Conservation (phyloP, 2,329 filamentous ascomycete species). For the Blastomyces parvus region DNA sequence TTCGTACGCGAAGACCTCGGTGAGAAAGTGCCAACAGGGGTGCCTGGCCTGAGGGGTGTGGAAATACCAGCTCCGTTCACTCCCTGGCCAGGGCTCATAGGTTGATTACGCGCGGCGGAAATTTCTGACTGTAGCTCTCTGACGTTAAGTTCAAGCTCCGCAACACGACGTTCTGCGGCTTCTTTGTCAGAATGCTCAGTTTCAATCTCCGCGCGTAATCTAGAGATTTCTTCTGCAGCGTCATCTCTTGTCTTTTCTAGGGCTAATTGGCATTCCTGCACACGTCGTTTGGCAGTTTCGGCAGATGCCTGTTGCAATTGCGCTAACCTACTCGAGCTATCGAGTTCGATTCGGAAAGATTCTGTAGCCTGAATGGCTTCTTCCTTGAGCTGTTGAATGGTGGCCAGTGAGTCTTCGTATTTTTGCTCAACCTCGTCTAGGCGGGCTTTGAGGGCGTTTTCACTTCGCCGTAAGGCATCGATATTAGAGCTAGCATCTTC, state of each 20-base stretch:
- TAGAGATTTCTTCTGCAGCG: slow-evolving; percentile 50
- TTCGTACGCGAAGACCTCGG: slow-evolving; percentile 46
- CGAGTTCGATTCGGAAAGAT: slow-evolving; percentile 76
- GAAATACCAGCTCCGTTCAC: slow-evolving; percentile 41
- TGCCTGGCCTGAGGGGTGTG: slow-evolving; percentile 43
- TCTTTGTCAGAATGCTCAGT: slow-evolving; percentile 52
- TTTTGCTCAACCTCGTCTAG: slow-evolving; percentile 78
- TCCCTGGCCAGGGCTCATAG: slow-evolving; percentile 46
- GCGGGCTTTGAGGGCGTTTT: slow-evolving; percentile 68
- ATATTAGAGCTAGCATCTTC: slow-evolving; percentile 73
- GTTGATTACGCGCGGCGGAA: slow-evolving; percentile 34
- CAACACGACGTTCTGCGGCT: slow-evolving; percentile 52
- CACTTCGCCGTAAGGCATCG: slow-evolving; percentile 67
- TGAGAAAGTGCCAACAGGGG: slow-evolving; percentile 43
- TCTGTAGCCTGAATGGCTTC: slow-evolving; percentile 73
- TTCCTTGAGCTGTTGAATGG: slow-evolving; percentile 78
- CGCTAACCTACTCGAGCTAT: slow-evolving; percentile 68
- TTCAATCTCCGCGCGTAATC: slow-evolving; percentile 45
- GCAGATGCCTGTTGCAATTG: slow-evolving; percentile 56
- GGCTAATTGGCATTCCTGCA: slow-evolving; percentile 48
- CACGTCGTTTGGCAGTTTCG: slow-evolving; percentile 49
- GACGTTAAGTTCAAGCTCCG: slow-evolving; percentile 55
- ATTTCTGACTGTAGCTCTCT: slow-evolving; percentile 51
- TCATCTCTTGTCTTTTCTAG: slow-evolving; percentile 53
- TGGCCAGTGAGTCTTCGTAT: slow-evolving; percentile 71